Evolutionary conservation across 176 grass and related monocot species (phyloP), one percentile per base, ranked within the genome.

Genomic region (Carex cristatella): DNA sequence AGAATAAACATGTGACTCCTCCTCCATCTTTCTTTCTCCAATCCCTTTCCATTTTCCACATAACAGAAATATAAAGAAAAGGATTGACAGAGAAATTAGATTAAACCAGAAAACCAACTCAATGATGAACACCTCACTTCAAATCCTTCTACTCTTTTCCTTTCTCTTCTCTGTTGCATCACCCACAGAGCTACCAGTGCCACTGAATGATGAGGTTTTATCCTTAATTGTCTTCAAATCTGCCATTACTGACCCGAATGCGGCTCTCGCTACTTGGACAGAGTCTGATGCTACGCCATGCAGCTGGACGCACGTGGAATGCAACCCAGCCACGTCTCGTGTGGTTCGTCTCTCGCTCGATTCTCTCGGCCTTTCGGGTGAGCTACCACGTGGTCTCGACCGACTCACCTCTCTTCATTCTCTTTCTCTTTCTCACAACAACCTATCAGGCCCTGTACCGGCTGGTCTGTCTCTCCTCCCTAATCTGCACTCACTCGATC

Each of bases 161-260:
- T 16, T 72, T 7, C 19, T 65, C n/a, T 77, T 15, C 67, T 61
- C 46, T 33, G 40, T n/a, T 65, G 64, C 38, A 38, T 31, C 54
- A 48, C 40, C 53, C 14, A 51, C 16, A 10, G 71, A 84, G 18
- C 85, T 94, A 53, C 91, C 93, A 79, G 79, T 90, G 87, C 88
- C 91, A 28, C 79, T 98, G 10, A 94, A 95, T 88, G 96, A 98
- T 79, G 96, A 98, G 88, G 93, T 98, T 40, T 84, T 98, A 3
- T 91, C 93, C 0, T 72, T 99, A 27, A 79, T 99, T 35, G 93
- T 99, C 4, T 99, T 99, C 91, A 92, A 89, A 19, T 89, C 87
- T 0, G 88, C 88, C 57, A 86, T 99, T 4, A 64, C 85, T 0
- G 96, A 94, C 32, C 91, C 96, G 0, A 58, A 85, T 7, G 90